Percentiles rank a stretch among this genome's conserved stretches.
Conservation (phyloP, 228 moss, liverwort and hornwort genomes). For the Sphagnum fallax region DNA sequence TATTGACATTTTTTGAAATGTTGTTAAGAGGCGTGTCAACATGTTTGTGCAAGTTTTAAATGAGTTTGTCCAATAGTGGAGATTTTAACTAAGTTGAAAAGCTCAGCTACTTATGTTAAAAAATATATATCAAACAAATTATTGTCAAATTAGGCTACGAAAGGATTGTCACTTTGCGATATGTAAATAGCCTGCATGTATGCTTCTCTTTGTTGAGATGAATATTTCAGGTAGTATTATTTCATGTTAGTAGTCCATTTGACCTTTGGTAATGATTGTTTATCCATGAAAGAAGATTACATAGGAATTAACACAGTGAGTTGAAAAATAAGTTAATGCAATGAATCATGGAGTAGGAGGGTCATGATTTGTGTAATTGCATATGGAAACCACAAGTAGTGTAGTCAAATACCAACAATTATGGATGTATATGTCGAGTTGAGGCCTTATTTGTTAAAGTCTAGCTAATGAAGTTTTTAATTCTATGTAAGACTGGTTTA, state of each 20-base stretch:
- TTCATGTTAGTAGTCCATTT: not conserved
- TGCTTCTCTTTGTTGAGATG: not conserved
- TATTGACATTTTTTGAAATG: too few species aligned
- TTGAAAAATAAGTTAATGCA: conserved; percentile 1
- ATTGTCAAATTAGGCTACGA: conserved; percentile 98
- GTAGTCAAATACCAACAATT: not conserved
- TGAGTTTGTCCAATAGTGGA: conserved; percentile 85
- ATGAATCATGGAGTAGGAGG: conserved; percentile 92
- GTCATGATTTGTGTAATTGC: conserved; percentile 97
- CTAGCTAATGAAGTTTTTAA: too few species aligned
- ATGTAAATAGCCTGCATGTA: conserved; percentile 79
- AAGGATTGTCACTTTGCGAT: conserved; percentile 96
- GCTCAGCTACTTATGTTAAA: conserved; percentile 92
- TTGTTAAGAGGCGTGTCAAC: not conserved
- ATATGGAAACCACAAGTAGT: too few species aligned
- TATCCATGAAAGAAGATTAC: too few species aligned
- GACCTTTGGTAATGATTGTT: not conserved
- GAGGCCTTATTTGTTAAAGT: too few species aligned
- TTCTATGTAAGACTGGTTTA: not conserved
- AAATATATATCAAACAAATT: conserved; percentile 80
- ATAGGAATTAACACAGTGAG: too few species aligned
- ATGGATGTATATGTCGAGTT: not conserved
- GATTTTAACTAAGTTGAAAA: conserved; percentile 83
- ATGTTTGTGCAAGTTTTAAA: conserved; percentile 69
- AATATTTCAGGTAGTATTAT: not conserved